Base-by-base conservation (phyloP, 2,329 filamentous ascomycete genomes). In the Ambrosiella xylebori region DNA sequence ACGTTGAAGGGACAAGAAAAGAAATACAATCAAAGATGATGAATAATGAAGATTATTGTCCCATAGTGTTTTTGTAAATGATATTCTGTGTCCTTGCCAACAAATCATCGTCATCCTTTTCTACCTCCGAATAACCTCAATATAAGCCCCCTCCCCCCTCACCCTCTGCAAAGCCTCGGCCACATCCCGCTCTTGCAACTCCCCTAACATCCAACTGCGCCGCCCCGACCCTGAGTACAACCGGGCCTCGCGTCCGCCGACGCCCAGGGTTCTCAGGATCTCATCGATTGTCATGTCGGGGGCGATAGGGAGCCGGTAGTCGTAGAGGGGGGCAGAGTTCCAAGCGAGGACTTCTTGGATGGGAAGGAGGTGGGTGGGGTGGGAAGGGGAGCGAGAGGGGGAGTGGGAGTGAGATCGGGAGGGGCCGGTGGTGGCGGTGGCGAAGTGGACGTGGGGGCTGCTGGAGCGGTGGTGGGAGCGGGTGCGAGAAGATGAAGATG, bases 81-180 rank as follows among this genome's bases (percentile, higher is more conserved):
- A 27, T 27, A 27, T 27, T 27, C 27, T 5, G 27, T 5, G 27
- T 5, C 27, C 27, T 27, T 36, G 13, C 12, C 13, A 39, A 40
- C 12, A 2, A 17, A 47, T 47, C 9, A 27, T 35, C 17, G 19
- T 36, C 27, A 49, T 19, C 13, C 2, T 51, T 11, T 47, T 15
- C 44, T 51, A 51, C 47, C 19, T 7, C 19, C 38, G 37, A 54
- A 54, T 54, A 7, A 54, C 52, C 37, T 54, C 52, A 27, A 54
- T 54, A 35, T 54, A 54, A 8, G 52, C 52, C 13, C 52, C 52
- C 17, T 54, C 37, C 7, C 9, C 13, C 52, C 15, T 19, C 17
- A 54, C 15, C 27, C 37, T 54, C 52, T n/a, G 19, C 37, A 41
- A 17, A 8, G n/a, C 39, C 15, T 54, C 52, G 8, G 9, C 52